Conservation (phyloP, 371 early-diverging fungal species). For the Thermomucor indicae-seudaticae region DNA sequence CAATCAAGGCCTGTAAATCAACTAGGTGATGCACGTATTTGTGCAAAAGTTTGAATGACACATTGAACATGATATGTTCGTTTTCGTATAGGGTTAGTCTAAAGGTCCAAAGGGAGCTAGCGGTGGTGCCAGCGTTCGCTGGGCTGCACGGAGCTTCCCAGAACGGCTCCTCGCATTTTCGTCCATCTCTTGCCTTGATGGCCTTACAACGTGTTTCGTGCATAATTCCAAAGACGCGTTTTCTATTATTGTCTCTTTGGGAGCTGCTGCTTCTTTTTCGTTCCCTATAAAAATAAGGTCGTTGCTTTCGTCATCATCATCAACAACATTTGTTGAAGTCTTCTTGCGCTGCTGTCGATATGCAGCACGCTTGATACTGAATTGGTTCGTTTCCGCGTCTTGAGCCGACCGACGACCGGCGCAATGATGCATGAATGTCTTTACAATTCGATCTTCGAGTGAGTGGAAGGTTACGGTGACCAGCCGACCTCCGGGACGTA, state of each 20-base stretch:
- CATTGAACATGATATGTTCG: too few relatives aligned
- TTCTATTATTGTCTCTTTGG: too few relatives aligned
- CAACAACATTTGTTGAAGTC: too few relatives aligned
- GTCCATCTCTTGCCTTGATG: conserved; percentile 48
- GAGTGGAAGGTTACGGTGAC: conserved; percentile 73
- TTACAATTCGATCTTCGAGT: conserved; percentile 70
- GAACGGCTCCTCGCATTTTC: conserved; percentile 58
- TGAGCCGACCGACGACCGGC: conserved; percentile 21
- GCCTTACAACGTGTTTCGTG: conserved; percentile 40
- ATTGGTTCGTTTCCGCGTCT: conserved; percentile 30
- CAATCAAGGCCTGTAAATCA: too few relatives aligned
- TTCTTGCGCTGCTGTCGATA: conserved; percentile 21
- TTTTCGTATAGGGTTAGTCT: too few relatives aligned
- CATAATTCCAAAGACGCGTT: conserved; percentile 31
- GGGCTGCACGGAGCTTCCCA: conserved; percentile 55
- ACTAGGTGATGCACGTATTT: too few relatives aligned
- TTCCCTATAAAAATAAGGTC: too few relatives aligned
- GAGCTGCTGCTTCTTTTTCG: too few relatives aligned
- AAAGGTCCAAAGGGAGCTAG: conserved; percentile 30
- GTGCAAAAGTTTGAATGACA: too few relatives aligned
- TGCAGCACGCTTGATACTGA: conserved; percentile 28
- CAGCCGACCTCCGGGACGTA: conserved; percentile 51
- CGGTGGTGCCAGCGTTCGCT: conserved; percentile 29
- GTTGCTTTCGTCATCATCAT: too few relatives aligned
- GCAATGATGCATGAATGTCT: conserved; percentile 52